Evolutionary conservation across 2,329 filamentous ascomycete genomes (phyloP).

Genomic region (Colletotrichum godetiae): DNA sequence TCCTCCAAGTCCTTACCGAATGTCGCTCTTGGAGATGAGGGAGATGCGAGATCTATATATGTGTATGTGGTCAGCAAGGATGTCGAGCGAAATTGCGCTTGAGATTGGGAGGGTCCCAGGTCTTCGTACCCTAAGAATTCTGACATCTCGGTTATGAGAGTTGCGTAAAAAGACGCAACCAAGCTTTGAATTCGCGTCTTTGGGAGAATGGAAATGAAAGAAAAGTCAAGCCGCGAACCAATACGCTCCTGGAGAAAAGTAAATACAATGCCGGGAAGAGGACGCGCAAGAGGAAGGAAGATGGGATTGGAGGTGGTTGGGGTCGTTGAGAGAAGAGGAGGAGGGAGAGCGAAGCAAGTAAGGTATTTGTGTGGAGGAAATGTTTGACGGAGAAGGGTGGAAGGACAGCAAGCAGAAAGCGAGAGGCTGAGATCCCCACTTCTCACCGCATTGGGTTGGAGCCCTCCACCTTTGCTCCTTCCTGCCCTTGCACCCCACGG

Average conservation of each 20-base stretch:
- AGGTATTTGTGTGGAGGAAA: conserved; percentile 34
- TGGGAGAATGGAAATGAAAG: conserved; percentile 23
- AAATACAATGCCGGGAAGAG: conserved; percentile 21
- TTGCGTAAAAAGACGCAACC: conserved; percentile 56
- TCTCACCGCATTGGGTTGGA: conserved; percentile 26
- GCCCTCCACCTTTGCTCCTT: conserved; percentile 13
- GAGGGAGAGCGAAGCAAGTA: conserved; percentile 15
- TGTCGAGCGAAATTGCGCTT: conserved; percentile 22
- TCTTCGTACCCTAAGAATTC: conserved; percentile 69
- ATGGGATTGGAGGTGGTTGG: conserved; percentile 20
- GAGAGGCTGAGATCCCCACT: conserved; percentile 32
- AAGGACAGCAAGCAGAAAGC: conserved; percentile 33
- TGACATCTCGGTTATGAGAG: conserved; percentile 59
- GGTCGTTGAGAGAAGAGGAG: conserved; percentile 18
- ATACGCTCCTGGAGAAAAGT: conserved; percentile 30
- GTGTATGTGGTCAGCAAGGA: conserved; percentile 15
- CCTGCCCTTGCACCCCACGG: neutral
- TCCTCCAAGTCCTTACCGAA: conserved; percentile 74
- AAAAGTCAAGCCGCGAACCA: conserved; percentile 33
- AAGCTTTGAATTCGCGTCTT: conserved; percentile 39
- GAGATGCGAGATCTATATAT: conserved; percentile 85
- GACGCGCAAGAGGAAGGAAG: conserved; percentile 11
- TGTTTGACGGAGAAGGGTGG: conserved; percentile 24
- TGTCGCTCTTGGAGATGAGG: conserved; percentile 96
- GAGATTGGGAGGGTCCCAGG: conserved; percentile 37